Conservation (phyloP, 176 grass and related monocot genomes). For the Dendrocalamus sinicus region DNA sequence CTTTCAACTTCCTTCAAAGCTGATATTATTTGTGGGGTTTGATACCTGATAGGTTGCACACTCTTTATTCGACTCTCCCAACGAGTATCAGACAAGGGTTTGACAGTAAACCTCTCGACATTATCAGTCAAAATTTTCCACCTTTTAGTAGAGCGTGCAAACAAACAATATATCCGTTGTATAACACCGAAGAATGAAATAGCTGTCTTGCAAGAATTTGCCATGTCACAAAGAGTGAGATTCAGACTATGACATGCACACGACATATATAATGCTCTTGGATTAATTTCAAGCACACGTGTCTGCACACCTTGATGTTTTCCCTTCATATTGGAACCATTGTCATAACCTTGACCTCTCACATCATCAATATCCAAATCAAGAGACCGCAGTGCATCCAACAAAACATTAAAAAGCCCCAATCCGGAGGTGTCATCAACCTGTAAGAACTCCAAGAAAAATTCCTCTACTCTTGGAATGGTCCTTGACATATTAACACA, state of each 20-base stretch:
- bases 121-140: too few species aligned
- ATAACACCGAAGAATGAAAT: neutral
- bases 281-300: neutral
- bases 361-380: neutral
- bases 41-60: too few species aligned
- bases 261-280: neutral
- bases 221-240: neutral
- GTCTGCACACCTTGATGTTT: too few species aligned
- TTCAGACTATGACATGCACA: neutral
- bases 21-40: too few species aligned
- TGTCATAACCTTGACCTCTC: neutral
- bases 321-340: too few species aligned
- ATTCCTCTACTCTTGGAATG: neutral
- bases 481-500: constrained; percentile 1
- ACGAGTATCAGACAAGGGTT: too few species aligned
- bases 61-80: too few species aligned
- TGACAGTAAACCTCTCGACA: too few species aligned
- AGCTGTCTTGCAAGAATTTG: neutral
- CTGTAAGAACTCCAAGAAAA: neutral
- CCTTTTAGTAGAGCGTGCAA: too few species aligned
- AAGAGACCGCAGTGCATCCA: neutral
- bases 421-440: neutral
- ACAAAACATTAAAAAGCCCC: neutral
- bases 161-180: too few species aligned
- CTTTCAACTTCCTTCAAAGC: too few species aligned